These are phyloP conservation scores for Chamaecyparis obtusa DNA, from an alignment of 75 land plant species.

Conservation along the genomic window DNA sequence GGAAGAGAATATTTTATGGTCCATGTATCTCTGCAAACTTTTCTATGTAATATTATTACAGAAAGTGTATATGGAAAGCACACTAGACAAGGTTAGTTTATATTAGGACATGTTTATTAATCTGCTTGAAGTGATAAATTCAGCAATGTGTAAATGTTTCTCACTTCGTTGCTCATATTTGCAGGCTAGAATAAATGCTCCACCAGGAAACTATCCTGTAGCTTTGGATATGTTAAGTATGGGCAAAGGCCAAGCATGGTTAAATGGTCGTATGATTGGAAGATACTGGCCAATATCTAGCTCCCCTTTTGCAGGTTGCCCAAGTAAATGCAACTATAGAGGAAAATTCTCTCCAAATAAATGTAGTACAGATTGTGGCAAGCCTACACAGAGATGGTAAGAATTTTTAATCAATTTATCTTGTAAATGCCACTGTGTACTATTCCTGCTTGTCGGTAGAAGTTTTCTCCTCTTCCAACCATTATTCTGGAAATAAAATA, in stretches of 20 bases:
- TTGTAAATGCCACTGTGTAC: not conserved
- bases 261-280: conserved; percentile 87
- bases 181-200: conserved; percentile 71
- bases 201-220: conserved; percentile 69
- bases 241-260: conserved; percentile 96
- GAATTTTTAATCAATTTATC: not conserved
- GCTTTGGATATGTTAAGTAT: conserved; percentile 80
- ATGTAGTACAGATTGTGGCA: conserved; percentile 71
- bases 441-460: not conserved
- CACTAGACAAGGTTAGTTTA: not conserved
- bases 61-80: not conserved
- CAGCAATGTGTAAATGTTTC: not conserved
- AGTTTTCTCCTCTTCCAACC: not conserved
- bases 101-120: not conserved
- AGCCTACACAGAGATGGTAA: conserved; percentile 94
- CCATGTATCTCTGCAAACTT: not conserved
- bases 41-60: not conserved
- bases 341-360: conserved; percentile 56
- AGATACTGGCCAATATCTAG: conserved; percentile 78
- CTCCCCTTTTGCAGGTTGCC: conserved; percentile 39
- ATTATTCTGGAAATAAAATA: not conserved
- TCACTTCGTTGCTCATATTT: not conserved
- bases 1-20: not conserved
- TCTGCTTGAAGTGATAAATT: not conserved
- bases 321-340: conserved; percentile 56